Evolutionary conservation across 176 grass and related monocot species (phyloP), one percentile per base, ranked within the genome.

Genomic region (Avena atlantica): DNA sequence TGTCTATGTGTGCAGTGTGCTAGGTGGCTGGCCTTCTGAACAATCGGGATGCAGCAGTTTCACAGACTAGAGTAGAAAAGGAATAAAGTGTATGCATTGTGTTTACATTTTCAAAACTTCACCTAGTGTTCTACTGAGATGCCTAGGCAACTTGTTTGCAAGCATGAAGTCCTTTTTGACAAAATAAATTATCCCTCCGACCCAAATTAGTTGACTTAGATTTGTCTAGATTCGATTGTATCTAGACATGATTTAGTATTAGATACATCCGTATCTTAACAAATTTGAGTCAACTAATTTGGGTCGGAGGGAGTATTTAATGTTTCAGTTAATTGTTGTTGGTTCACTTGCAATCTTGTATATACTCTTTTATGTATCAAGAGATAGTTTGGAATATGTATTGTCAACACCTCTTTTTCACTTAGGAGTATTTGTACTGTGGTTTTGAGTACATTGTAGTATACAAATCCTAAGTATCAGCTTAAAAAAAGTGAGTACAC

Each of bases 21-120:
- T 73, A 48, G 70, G 70, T 3, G n/a, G 19, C 6, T 58, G 56
- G 56, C 56, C 19, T 20, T n/a, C 11, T 2, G 49, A 51, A 51
- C 62, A 65, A 49, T 56, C 37, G 73, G 45, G 4, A 81, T 72
- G 14, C 65, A 87, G 1, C 45, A 69, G 83, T 73, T 88, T 24
- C 19, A 60, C 23, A 59, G 19, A 50, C 56, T 89, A 37, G 78
- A 82, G 12, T 42, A 83, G 27, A 51, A 76, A 61, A 72, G 17
- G 25, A 87, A 68, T 14, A 17, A 50, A 78, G 40, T 51, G 29
- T 13, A 31, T 42, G 80, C n/a, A 55, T 56, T 53, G 10, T 74
- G 42, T 72, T n/a, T 82, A 62, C 31, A n/a, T 9, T 44, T 44
- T 77, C 6, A 40, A 80, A 73, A 0, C 74, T 76, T 90, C 15